Base-by-base conservation (phyloP, 345 rosid species). In the Combretum micranthum region DNA sequence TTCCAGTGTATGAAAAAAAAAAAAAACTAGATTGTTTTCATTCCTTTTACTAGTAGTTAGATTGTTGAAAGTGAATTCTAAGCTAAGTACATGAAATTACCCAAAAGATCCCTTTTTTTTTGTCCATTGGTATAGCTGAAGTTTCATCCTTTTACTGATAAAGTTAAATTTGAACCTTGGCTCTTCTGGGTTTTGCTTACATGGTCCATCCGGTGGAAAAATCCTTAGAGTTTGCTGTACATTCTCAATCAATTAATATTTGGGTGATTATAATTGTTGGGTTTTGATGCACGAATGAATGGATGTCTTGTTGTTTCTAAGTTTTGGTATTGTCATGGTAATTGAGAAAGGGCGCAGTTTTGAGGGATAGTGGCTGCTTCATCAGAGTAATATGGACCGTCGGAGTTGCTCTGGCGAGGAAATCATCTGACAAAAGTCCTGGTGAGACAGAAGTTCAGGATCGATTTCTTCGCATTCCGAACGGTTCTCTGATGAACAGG, bases 381-480 rank as follows among this genome's bases (percentile, higher is more conserved):
- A 49, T 69, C 39, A 52, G 57, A 67, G 42, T 3, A 47, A 57
- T 60, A 80, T 80, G 85, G 96, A 87, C 71, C 72, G 91, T 57
- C 73, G 89, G 53, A 83, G 87, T 56, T 87, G 92, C 53, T 87
- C 42, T 84, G 96, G 96, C 75, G 84, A 50, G 82, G 57, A 83
- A 80, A 64, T 84, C 96, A 3, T 76, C 85, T 2, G 88, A 82
- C 71, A 72, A 75, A 67, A 82, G 88, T 56, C 84, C 86, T 0
- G 88, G 79, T 4, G 84, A 84, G 68, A 80, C 90, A 1, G 90
- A 84, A 78, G 87, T 49, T 76, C 72, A 2, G 85, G 86, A 16
- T 87, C 95, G 1, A 44, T 82, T 48, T 84, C 90, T 50, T 84
- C 91, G 32, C 69, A 67, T 52, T 84, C 85, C 13, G 96, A 83